Conservation (phyloP, 2,329 filamentous ascomycete species). For the Hypoxylon sp. region DNA sequence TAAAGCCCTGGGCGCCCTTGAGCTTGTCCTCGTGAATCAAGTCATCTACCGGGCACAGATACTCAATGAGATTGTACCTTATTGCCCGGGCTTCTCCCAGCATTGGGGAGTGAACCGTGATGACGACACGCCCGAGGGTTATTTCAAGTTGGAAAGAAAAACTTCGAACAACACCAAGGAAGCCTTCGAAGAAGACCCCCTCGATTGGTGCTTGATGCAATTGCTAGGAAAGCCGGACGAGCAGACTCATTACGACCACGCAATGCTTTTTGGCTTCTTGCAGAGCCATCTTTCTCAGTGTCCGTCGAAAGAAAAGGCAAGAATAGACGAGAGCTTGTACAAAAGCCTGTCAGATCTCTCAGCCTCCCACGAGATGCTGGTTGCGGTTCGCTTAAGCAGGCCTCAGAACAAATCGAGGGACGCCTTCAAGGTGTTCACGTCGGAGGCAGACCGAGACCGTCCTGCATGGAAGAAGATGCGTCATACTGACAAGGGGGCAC, state of each 20-base stretch:
- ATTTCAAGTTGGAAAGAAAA: neutral
- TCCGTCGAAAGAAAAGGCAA: slow-evolving; percentile 8
- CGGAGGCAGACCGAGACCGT: slow-evolving; percentile 2
- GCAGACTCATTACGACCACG: slow-evolving; percentile 9
- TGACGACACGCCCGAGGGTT: neutral
- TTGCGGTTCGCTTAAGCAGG: slow-evolving; percentile 14
- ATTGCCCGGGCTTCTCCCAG: slow-evolving; percentile 13
- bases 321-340: slow-evolving; percentile 11
- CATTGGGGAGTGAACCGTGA: neutral
- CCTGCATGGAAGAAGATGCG: neutral
- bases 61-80: neutral
- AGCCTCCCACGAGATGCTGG: slow-evolving; percentile 18
- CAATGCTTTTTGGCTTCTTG: slow-evolving; percentile 21
- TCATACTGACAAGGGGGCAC: neutral
- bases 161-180: slow-evolving; percentile 6
- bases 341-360: slow-evolving; percentile 20
- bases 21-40: neutral
- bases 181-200: slow-evolving; percentile 14
- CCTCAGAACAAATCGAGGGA: slow-evolving; percentile 5
- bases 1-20: neutral
- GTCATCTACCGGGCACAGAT: neutral
- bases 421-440: neutral
- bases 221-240: neutral
- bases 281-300: slow-evolving; percentile 17
- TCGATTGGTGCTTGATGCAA: slow-evolving; percentile 19